Evolutionary conservation across 148 eudicot species (phyloP).

Genomic region (Silene conica): DNA sequence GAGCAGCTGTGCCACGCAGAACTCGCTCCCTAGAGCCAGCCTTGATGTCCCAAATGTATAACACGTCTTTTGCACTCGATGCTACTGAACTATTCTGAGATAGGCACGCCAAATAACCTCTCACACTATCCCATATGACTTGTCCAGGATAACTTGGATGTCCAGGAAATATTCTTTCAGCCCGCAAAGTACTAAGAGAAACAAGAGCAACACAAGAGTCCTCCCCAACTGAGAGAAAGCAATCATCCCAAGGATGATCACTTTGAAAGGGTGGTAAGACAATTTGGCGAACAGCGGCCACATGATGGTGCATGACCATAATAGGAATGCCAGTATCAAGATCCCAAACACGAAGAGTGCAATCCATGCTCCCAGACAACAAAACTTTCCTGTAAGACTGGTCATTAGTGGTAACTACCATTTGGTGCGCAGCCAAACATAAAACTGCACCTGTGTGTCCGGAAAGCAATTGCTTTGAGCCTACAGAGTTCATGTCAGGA

Average conservation of each 20-base stretch:
- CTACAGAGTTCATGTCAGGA: constrained; percentile 34
- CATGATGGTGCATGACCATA: constrained; percentile 88
- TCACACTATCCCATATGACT: constrained; percentile 84
- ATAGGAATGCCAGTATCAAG: constrained; percentile 60
- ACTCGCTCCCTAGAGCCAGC: constrained; percentile 93
- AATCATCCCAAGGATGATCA: constrained; percentile 82
- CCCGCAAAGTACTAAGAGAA: constrained; percentile 79
- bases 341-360: constrained; percentile 91
- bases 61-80: constrained; percentile 57
- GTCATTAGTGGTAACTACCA: constrained; percentile 37
- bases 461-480: constrained; percentile 44
- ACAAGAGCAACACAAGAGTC: constrained; percentile 78
- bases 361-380: constrained; percentile 89
- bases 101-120: constrained; percentile 87
- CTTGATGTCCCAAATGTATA: constrained; percentile 94
- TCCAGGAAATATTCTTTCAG: constrained; percentile 97
- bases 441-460: constrained; percentile 84
- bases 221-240: constrained; percentile 90
- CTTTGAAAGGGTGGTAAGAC: constrained; percentile 63
- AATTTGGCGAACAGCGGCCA: constrained; percentile 85
- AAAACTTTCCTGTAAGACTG: constrained; percentile 41
- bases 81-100: constrained; percentile 49
- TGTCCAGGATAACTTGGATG: constrained; percentile 65
- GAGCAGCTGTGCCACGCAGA: constrained; percentile 87
- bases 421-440: constrained; percentile 82